phyloP scores from a whole-genome alignment of 257 asterid species.

The Primulina tabacum region DNA sequence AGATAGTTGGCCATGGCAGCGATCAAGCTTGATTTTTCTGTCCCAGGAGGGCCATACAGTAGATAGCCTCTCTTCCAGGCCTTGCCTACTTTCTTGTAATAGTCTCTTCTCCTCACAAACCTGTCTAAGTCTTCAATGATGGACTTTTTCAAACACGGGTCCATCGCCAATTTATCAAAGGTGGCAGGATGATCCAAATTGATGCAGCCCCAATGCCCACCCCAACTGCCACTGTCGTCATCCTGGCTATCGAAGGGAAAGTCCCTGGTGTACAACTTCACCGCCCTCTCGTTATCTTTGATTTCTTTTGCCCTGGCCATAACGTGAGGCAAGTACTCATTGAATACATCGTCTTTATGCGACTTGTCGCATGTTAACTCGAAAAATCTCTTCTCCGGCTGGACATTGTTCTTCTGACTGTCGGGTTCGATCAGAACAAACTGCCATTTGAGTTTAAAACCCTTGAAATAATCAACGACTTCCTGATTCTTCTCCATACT shows the following conservation, averaged over 20 bases:
- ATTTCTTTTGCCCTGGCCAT: conserved; percentile 52
- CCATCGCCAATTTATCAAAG: conserved; percentile 72
- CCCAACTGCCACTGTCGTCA: conserved; percentile 41
- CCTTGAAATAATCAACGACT: conserved; percentile 35
- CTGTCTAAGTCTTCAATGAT: conserved; percentile 65
- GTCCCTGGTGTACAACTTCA: conserved; percentile 65
- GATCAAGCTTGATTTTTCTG: conserved; percentile 74
- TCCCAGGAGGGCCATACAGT: conserved; percentile 88
- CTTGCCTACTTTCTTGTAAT: conserved; percentile 71
- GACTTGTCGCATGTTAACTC: conserved; percentile 58
- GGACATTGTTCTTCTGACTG: conserved; percentile 17
- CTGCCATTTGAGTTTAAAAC: conserved; percentile 48
- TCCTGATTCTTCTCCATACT: conserved; percentile 55
- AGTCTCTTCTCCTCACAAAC: conserved; percentile 69
- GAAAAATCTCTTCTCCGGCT: conserved; percentile 49
- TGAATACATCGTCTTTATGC: conserved; percentile 34
- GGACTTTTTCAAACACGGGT: conserved; percentile 42
- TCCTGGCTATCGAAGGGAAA: conserved; percentile 41
- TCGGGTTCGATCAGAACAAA: conserved; percentile 50
- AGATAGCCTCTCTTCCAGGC: conserved; percentile 92
- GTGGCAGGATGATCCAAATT: conserved; percentile 74
- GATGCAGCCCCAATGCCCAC: conserved; percentile 64
- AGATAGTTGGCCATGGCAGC: conserved; percentile 85
- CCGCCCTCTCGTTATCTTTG: conserved; percentile 39
- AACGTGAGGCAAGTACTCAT: conserved; percentile 55